Base-by-base conservation (phyloP, 1,284 basidiomycete genomes). In the Exobasidium cylindrosporum region DNA sequence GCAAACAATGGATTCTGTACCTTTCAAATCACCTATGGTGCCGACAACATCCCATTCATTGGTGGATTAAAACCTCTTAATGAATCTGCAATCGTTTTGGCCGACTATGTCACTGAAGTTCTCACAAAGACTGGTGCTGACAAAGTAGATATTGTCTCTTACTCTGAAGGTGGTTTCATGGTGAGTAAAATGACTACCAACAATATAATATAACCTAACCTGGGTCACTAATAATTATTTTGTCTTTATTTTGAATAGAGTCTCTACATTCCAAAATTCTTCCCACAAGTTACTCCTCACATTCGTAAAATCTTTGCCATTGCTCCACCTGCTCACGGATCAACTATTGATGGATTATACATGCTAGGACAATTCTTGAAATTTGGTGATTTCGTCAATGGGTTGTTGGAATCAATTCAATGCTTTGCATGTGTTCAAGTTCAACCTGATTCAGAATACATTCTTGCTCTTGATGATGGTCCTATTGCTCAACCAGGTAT, bases 161-260 rank as follows among this genome's bases (percentile, higher is more conserved):
- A 44, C 43, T 44, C 43, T 23, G 43, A 44, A 23, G 43, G 43
- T 23, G 43, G 43, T 14, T 44, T 44, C 43, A 44, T 44, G 43
- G 13, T 23, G n/a, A n/a, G n/a, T n/a, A n/a, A n/a, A n/a, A n/a
- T n/a, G n/a, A n/a, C n/a, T n/a, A n/a, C n/a, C n/a, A n/a, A n/a
- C n/a, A n/a, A n/a, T n/a, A n/a, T n/a, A n/a, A n/a, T n/a, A n/a
- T n/a, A n/a, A n/a, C n/a, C n/a, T n/a, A n/a, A n/a, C n/a, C n/a
- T n/a, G n/a, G n/a, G n/a, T n/a, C n/a, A n/a, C n/a, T n/a, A n/a
- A n/a, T n/a, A n/a, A n/a, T n/a, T n/a, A n/a, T n/a, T n/a, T n/a
- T n/a, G n/a, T n/a, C n/a, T n/a, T n/a, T n/a, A n/a, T n/a, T n/a
- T n/a, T n/a, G n/a, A n/a, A n/a, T n/a, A n/a, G n/a, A n/a, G n/a